A percentile compares a stretch with the other conserved stretches of the same genome.
Conservation (phyloP, 2,329 filamentous ascomycete genomes). For the Pyrenochaeta sp. region DNA sequence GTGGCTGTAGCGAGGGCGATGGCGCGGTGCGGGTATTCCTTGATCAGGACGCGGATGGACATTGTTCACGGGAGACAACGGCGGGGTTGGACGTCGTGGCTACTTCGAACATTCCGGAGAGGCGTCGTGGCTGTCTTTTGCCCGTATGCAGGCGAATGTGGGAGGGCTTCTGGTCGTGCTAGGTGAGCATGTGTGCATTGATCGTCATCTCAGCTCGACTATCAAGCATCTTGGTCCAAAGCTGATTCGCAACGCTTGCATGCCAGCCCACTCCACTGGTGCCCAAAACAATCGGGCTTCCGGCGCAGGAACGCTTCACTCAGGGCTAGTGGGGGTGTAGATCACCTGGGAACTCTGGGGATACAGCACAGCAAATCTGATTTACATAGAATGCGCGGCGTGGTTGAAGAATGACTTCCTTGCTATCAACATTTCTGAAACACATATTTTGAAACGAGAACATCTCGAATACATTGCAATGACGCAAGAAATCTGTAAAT, state of each 20-base stretch:
- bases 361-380: too few relatives aligned
- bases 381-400: too few relatives aligned
- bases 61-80: conserved; percentile 34
- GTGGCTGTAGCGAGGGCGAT: conserved; percentile 83
- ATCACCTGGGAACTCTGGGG: conserved; percentile 10
- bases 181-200: conserved; percentile 34
- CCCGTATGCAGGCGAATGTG: conserved; percentile 2
- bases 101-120: conserved; percentile 31
- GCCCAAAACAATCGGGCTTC: conserved; percentile 24
- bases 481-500: neutral
- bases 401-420: too few relatives aligned
- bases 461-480: too few relatives aligned
- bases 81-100: conserved; percentile 11
- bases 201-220: conserved; percentile 20
- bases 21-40: conserved; percentile 84
- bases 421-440: too few relatives aligned
- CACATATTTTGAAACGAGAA: too few relatives aligned
- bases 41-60: conserved; percentile 78
- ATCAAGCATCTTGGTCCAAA: conserved; percentile 18
- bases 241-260: conserved; percentile 21
- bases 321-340: conserved; percentile 12
- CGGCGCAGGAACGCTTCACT: conserved; percentile 18
- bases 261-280: conserved; percentile 21
- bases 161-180: conserved; percentile 14
- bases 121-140: conserved; percentile 3